Conservation (phyloP, 2,329 filamentous ascomycete species). For the Pseudogymnoascus sp. region DNA sequence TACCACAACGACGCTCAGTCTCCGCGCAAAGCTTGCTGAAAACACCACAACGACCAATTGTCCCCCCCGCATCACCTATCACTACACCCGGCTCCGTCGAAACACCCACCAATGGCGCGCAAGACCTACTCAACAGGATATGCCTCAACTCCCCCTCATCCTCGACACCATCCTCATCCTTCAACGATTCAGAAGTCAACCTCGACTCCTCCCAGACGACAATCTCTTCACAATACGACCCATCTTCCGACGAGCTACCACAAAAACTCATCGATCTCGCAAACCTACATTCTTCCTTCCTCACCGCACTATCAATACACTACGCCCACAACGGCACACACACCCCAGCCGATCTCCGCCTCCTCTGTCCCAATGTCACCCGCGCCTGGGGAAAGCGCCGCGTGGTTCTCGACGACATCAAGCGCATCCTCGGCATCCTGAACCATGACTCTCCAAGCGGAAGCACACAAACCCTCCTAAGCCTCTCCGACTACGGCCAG, state of each 20-base stretch:
- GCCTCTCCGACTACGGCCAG: conserved; percentile 44
- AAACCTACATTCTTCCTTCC: conserved; percentile 56
- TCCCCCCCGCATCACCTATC: conserved; percentile 12
- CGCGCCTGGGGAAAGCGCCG: conserved; percentile 65
- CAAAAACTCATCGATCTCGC: conserved; percentile 51
- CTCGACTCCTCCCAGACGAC: background rate
- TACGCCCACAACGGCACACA: conserved; percentile 59
- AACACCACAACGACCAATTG: conserved; percentile 22
- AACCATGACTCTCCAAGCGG: conserved; percentile 17
- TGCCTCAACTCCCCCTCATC: conserved; percentile 21
- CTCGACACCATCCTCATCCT: conserved; percentile 14
- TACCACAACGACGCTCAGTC: conserved; percentile 11
- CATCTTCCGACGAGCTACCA: conserved; percentile 35
- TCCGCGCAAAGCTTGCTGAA: conserved; percentile 16
- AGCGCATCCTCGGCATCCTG: conserved; percentile 58
- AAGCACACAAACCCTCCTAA: conserved; percentile 33
- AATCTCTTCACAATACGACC: conserved; percentile 13
- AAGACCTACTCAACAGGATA: conserved; percentile 24
- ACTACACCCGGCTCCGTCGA: conserved; percentile 13
- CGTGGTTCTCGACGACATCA: conserved; percentile 58
- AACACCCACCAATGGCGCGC: conserved; percentile 27
- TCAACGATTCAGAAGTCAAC: conserved; percentile 13
- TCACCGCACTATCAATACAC: conserved; percentile 61
- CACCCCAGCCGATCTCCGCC: conserved; percentile 54
- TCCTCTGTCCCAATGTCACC: conserved; percentile 54